Base-by-base conservation (phyloP, 1,284 basidiomycete species). In the Schizopora paradoxa region DNA sequence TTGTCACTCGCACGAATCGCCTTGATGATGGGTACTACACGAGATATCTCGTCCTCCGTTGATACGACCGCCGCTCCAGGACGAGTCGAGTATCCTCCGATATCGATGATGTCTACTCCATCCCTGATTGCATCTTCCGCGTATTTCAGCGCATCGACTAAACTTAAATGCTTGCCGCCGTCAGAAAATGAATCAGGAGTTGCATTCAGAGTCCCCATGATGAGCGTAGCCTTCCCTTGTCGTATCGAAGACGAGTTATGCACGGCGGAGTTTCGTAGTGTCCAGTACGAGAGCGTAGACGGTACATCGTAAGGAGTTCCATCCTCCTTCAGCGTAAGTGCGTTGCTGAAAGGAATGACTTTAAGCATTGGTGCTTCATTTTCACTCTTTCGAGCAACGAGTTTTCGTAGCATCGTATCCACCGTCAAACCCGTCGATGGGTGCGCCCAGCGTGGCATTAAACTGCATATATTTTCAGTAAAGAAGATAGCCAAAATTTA, bases 121-220 rank as follows among this genome's bases (percentile, higher is more conserved):
- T 66, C 65, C 0, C 62, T 51, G 2, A 82, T 65, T 4, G 82
- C 69, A 2, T 65, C 43, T 1, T 53, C 57, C 0, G 68, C 68
- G 51, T 83, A 86, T 2, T 56, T 52, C 8, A 85, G 55, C 0
- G 79, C 82, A 8, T 68, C 61, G 0, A 69, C 55, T 5, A 79
- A 50, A 0, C 67, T 69, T 53, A 74, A 69, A 58, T 89, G 70
- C 32, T 66, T 63, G 1, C 83, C 76, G 5, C 92, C 92, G 54
- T 98, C 93, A 0, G 94, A 98, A 67, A 99, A 99, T 0, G 93
- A 97, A 66, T 99, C 94, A 1, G 96, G 96, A 0, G 96, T 99
- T 2, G 80, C 77, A 61, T 99, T 98, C 54, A 99, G 76, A 4
- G 92, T 97, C 0, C 87, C 88, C 96, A 99, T 99, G 49, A 98